Percentiles rank a stretch among this genome's conserved stretches.
Conservation (phyloP, 192 early-diverging fungal species). For the Mortierella alpina region DNA sequence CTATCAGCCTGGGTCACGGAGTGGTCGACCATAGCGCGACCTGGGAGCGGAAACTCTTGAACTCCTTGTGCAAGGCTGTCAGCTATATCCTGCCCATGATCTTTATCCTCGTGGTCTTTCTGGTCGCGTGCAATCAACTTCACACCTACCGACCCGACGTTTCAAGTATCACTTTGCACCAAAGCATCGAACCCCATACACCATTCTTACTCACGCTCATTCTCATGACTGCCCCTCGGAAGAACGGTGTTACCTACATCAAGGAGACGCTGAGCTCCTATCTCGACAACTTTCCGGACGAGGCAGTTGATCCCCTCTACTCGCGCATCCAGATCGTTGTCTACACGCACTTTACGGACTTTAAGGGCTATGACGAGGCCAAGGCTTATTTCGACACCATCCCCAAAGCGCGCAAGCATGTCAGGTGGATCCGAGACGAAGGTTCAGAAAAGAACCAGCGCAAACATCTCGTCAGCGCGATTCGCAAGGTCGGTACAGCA, state of each 20-base stretch:
- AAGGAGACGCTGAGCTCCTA: conserved; percentile 57
- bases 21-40: neutral
- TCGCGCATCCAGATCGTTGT: conserved; percentile 57
- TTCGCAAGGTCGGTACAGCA: conserved; percentile 38
- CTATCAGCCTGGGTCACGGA: neutral
- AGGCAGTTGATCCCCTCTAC: conserved; percentile 49
- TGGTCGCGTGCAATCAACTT: conserved; percentile 37
- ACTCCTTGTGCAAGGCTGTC: conserved; percentile 16
- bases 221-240: conserved; percentile 63
- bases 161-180: conserved; percentile 9
- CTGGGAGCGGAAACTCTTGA: conserved; percentile 2
- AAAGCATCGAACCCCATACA: conserved; percentile 33
- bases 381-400: conserved; percentile 35
- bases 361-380: conserved; percentile 53
- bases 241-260: conserved; percentile 57
- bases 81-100: conserved; percentile 27
- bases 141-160: conserved; percentile 29
- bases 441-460: conserved; percentile 63
- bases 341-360: conserved; percentile 63
- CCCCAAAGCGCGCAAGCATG: conserved; percentile 56
- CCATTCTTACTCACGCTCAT: conserved; percentile 57
- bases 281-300: conserved; percentile 56
- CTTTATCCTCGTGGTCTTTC: conserved; percentile 22
- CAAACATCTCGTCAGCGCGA: conserved; percentile 59
- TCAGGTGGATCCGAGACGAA: conserved; percentile 56